Percentiles rank a stretch among this genome's conserved stretches.
Evolutionary conservation across 768 basidiomycete species (phyloP).

Genomic region (Lyophyllum atratum): DNA sequence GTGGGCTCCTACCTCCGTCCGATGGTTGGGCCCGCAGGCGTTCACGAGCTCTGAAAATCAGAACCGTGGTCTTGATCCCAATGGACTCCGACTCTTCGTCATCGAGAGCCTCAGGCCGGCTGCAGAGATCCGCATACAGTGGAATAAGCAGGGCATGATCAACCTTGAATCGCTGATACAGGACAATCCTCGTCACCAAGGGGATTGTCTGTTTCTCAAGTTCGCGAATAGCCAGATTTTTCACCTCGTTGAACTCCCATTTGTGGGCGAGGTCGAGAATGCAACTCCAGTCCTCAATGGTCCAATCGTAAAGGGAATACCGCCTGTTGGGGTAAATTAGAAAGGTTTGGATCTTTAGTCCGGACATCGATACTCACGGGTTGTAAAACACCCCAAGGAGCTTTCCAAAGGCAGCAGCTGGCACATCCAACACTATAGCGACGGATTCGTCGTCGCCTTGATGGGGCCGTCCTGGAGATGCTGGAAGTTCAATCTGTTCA

Average conservation of each 20-base stretch:
- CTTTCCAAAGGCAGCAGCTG: constrained; percentile 39
- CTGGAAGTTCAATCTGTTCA: constrained; percentile 31
- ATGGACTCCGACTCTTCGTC: constrained; percentile 56
- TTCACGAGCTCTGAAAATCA: constrained; percentile 57
- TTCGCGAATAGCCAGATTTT: constrained; percentile 51
- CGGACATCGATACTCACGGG: constrained; percentile 33
- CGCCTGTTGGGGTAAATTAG: constrained; percentile 32
- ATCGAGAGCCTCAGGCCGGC: constrained; percentile 50
- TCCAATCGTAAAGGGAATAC: constrained; percentile 57
- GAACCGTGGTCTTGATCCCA: constrained; percentile 57
- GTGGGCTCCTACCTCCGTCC: constrained; percentile 36
- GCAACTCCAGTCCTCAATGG: constrained; percentile 50
- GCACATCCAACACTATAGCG: constrained; percentile 43
- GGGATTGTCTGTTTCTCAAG: constrained; percentile 12
- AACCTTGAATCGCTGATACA: constrained; percentile 57
- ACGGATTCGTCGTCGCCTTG: constrained; percentile 40
- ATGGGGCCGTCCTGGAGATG: constrained; percentile 28
- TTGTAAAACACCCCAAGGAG: constrained; percentile 63
- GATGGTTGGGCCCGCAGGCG: constrained; percentile 34
- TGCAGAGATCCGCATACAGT: constrained; percentile 53
- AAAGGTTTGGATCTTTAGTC: neutral
- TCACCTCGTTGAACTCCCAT: constrained; percentile 45
- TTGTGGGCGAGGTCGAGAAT: constrained; percentile 54
- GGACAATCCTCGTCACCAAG: constrained; percentile 30
- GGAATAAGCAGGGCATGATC: constrained; percentile 50